Conservation (phyloP, 2,329 filamentous ascomycete genomes). For the Alternaria infectoria region DNA sequence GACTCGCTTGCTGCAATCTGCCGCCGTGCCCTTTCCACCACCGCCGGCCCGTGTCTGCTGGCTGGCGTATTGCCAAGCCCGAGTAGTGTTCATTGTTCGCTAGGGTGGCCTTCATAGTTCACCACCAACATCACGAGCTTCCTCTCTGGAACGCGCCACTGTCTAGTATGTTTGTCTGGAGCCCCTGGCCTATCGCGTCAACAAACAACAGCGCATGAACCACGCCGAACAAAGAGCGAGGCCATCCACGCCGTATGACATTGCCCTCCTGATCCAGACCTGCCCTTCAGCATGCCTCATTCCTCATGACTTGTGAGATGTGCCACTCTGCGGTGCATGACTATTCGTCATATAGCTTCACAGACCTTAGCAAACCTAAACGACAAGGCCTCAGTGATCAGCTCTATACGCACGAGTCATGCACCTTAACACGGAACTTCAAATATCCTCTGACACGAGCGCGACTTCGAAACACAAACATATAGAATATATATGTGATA, state of each 20-base stretch:
- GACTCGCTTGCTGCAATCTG: conserved; percentile 2
- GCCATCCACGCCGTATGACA: not conserved
- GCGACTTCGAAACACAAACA: not conserved
- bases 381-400: not conserved
- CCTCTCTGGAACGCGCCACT: not conserved
- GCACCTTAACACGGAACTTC: not conserved
- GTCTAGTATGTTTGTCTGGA: not conserved
- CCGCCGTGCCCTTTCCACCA: conserved; percentile 1
- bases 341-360: not conserved
- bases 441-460: not conserved
- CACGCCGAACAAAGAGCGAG: not conserved
- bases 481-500: not conserved
- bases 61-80: conserved; percentile 20
- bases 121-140: not conserved
- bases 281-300: not conserved
- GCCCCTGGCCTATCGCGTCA: not conserved
- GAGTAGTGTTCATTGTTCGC: conserved; percentile 2
- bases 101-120: not conserved
- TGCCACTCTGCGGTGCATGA: not conserved
- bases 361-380: not conserved
- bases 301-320: not conserved
- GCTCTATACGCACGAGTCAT: conserved; percentile 2
- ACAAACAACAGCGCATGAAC: not conserved
- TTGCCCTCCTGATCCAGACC: not conserved
- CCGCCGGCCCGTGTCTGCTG: conserved; percentile 11